A percentile compares a stretch with the other conserved stretches of the same genome.
These are phyloP conservation scores for Cryptomeria japonica DNA, from an alignment of 75 land plant species.

Conservation along the genomic window DNA sequence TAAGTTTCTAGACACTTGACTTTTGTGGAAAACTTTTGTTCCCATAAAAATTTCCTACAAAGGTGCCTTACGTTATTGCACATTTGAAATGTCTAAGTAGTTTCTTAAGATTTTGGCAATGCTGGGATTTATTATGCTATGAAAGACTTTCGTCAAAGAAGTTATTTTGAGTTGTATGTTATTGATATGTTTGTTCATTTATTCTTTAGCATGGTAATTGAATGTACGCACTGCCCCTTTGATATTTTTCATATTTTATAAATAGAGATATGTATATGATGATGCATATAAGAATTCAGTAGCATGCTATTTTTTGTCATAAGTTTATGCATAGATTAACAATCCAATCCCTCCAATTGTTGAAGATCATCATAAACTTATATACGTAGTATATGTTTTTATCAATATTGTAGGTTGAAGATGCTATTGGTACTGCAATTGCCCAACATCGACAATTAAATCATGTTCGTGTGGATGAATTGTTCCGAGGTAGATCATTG, in stretches of 20 bases:
- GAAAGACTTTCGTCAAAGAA: too few relatives aligned
- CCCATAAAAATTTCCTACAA: too few relatives aligned
- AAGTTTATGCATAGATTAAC: background rate
- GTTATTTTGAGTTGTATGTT: background rate
- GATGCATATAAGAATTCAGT: background rate
- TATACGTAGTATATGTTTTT: background rate
- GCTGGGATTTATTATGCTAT: background rate
- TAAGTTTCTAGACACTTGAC: background rate
- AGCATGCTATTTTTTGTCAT: background rate
- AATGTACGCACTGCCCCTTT: background rate
- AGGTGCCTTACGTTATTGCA: background rate
- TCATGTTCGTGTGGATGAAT: conserved; percentile 15
- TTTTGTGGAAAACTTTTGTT: background rate
- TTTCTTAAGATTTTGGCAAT: background rate
- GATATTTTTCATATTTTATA: background rate
- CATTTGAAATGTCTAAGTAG: background rate
- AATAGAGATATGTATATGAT: background rate
- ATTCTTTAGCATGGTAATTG: background rate
- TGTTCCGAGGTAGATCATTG: conserved; percentile 12
- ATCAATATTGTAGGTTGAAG: conserved; percentile 64
- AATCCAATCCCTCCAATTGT: background rate
- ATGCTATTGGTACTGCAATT: conserved; percentile 78
- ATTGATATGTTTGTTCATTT: background rate
- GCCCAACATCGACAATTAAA: conserved; percentile 52
- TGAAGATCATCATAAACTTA: background rate